Base-by-base conservation (phyloP, 2,329 filamentous ascomycete species). In the Colletotrichum higginsianum region DNA sequence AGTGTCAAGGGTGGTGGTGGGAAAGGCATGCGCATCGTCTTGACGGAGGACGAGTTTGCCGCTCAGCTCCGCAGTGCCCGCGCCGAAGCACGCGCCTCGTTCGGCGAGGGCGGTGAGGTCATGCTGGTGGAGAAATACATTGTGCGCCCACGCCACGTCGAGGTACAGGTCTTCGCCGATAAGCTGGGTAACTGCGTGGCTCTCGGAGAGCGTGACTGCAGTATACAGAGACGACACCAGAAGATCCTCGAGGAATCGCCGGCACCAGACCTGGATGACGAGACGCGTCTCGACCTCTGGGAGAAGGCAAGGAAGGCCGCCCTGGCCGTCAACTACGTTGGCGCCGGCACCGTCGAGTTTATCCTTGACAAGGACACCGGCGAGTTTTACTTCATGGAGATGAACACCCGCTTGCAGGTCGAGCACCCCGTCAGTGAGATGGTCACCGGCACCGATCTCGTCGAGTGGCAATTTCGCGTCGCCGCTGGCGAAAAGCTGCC, bases 381-480 rank as follows among this genome's bases (percentile, higher is more conserved):
- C 58, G 89, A 92, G 53, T 98, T 96, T 81, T 98, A 90, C 81
- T 94, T 94, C 76, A 92, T 93, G 88, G 92, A 94, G 82, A 93
- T 94, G 88, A 93, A 94, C 78, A 98, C 96, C 0, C 89, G 96
- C 62, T 85, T 99, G 23, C 96, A 99, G 82, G 96, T 99, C 61
- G 96, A 99, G 83, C 96, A 99, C 78, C 96, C 96, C 0, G 96
- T 98, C 23, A 98, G 86, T 55, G 89, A 90, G 80, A 90, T 91
- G 86, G 89, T 92, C 60, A 92, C 90, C 2, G 90, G 90, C 7
- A 88, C 90, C 7, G 90, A 92, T 76, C 92, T 99, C 46, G 96
- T 99, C 4, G 92, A 96, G 79, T 99, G 96, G 96, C 96, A 99
- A 83, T 94, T 99, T 78, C 90, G 95, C 85, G 93, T 89, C 46